phyloP scores from a whole-genome alignment of 2,329 filamentous ascomycete genomes.

The Aureobasidium subglaciale region DNA sequence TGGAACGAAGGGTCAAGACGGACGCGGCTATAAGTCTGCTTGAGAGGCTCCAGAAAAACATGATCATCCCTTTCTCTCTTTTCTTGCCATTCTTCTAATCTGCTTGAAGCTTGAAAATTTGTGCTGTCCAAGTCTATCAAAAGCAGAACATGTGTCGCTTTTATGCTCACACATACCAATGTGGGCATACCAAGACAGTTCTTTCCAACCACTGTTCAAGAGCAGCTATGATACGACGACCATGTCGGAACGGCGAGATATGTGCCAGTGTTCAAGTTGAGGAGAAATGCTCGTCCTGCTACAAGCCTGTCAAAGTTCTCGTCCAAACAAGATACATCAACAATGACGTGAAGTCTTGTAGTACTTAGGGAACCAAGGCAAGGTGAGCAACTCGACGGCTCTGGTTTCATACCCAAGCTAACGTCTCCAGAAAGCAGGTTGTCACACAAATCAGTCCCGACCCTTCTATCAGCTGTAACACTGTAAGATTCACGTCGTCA shows the following conservation, averaged over 20 bases:
- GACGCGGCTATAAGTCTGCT: background rate
- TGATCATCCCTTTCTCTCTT: background rate
- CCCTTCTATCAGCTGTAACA: too few relatives aligned
- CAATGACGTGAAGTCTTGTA: background rate
- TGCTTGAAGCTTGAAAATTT: too few relatives aligned
- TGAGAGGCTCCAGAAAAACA: too few relatives aligned
- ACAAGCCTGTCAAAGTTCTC: conserved; percentile 10
- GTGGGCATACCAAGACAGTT: conserved; percentile 38
- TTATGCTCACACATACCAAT: conserved; percentile 40
- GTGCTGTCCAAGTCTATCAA: too few relatives aligned
- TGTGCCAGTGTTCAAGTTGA: conserved; percentile 32
- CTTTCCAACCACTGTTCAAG: conserved; percentile 29
- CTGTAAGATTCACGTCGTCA: too few relatives aligned
- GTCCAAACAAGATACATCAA: background rate
- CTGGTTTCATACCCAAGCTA: too few relatives aligned
- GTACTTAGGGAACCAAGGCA: background rate
- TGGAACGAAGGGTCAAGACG: background rate
- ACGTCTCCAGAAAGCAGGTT: too few relatives aligned
- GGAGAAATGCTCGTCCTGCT: conserved; percentile 26
- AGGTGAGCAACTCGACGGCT: background rate
- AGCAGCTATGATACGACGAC: conserved; percentile 27
- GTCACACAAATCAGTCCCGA: too few relatives aligned
- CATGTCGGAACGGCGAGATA: conserved; percentile 29
- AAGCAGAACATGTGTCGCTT: conserved; percentile 37
- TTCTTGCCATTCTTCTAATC: too few relatives aligned